Percentiles rank a stretch among this genome's conserved stretches.
Conservation (phyloP, 2,329 filamentous ascomycete species). For the Paraconiothyrium sp. region DNA sequence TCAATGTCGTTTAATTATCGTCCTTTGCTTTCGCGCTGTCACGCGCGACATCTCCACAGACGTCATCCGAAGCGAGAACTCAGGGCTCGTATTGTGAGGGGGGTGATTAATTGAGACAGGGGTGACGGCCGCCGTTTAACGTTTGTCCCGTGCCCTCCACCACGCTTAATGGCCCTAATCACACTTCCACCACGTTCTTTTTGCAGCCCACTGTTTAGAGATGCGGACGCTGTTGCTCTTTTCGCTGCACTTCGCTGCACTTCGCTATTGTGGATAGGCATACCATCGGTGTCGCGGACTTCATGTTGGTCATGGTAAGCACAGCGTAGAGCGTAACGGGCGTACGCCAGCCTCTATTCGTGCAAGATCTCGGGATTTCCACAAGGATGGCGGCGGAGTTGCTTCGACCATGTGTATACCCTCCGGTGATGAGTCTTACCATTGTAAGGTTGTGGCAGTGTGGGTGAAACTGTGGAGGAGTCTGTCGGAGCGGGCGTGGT, state of each 20-base stretch:
- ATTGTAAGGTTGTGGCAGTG: slow-evolving; percentile 1
- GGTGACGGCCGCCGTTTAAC: neutral
- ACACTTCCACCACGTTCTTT: neutral
- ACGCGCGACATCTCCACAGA: slow-evolving; percentile 9
- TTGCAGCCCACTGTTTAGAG: neutral
- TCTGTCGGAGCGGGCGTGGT: neutral
- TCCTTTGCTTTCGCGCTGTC: neutral
- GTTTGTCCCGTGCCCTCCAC: neutral
- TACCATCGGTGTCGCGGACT: slow-evolving; percentile 8
- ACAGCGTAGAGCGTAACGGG: slow-evolving; percentile 1
- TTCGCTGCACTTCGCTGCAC: neutral
- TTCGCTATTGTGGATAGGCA: slow-evolving; percentile 9
- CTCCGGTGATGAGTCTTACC: slow-evolving; percentile 5
- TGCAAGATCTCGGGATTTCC: neutral
- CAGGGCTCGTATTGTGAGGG: slow-evolving; percentile 1
- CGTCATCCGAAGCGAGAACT: slow-evolving; percentile 8
- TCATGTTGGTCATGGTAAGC: neutral
- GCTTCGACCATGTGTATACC: neutral
- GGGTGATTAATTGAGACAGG: slow-evolving; percentile 9
- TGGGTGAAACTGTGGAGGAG: slow-evolving; percentile 4
- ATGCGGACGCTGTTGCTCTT: neutral
- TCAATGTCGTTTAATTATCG: neutral
- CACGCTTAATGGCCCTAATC: neutral
- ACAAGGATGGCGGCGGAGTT: neutral
- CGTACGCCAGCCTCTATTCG: slow-evolving; percentile 3